These are phyloP conservation scores for Penicillium vulpinum DNA, from an alignment of 2,329 filamentous ascomycete species.

Conservation along the genomic window DNA sequence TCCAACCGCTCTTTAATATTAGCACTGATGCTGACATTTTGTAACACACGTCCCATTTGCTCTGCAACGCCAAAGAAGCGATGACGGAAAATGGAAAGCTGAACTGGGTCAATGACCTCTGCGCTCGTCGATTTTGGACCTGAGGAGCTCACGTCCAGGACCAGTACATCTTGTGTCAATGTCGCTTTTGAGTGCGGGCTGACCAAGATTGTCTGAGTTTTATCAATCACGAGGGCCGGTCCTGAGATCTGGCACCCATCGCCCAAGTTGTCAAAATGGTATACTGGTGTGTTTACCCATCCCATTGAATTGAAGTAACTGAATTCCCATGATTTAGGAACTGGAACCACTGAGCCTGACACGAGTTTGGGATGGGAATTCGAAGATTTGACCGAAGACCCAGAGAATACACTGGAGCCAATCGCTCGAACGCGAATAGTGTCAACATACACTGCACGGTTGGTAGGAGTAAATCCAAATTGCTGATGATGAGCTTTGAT, in stretches of 20 bases:
- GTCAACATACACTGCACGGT: constrained; percentile 43
- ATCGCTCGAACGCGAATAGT: constrained; percentile 32
- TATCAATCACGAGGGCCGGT: constrained; percentile 34
- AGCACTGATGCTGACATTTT: constrained; percentile 67
- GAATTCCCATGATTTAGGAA: background rate
- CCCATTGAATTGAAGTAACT: constrained; percentile 1
- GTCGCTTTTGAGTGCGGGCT: constrained; percentile 37
- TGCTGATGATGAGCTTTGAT: constrained; percentile 44
- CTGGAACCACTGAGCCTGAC: background rate
- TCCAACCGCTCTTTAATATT: constrained; percentile 84
- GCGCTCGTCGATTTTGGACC: constrained; percentile 28
- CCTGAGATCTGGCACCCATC: constrained; percentile 6
- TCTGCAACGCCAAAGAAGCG: constrained; percentile 83
- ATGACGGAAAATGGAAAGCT: constrained; percentile 75
- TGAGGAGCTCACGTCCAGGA: constrained; percentile 35
- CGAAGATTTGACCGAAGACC: background rate
- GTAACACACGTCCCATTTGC: constrained; percentile 75
- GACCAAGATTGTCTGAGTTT: constrained; percentile 49
- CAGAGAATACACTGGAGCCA: constrained; percentile 5
- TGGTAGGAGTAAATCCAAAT: constrained; percentile 40
- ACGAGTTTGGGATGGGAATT: background rate
- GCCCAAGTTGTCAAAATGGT: background rate
- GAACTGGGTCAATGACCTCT: constrained; percentile 68
- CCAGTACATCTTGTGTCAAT: constrained; percentile 33
- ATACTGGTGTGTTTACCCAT: constrained; percentile 7